Conservation (phyloP, 441 rosid genomes). For the Pelargonium cotyledonis region DNA sequence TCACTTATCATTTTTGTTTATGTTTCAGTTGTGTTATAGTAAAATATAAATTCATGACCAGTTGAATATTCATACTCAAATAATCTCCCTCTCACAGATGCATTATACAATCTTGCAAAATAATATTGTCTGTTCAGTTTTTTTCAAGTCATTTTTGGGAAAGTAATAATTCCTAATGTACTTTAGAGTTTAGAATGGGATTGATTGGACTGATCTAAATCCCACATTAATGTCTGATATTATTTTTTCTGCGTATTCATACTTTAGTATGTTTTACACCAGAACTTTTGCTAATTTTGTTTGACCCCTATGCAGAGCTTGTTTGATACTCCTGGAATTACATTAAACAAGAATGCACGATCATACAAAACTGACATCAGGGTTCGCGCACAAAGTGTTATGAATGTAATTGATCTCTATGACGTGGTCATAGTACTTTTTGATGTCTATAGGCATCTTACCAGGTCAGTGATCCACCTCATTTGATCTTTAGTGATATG, state of each 20-base stretch:
- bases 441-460: constrained; percentile 83
- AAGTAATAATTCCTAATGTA: background rate
- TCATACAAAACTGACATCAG: constrained; percentile 66
- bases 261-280: background rate
- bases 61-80: background rate
- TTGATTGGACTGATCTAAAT: background rate
- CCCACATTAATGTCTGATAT: background rate
- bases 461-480: constrained; percentile 40
- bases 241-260: background rate
- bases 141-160: background rate
- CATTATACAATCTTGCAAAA: constrained; percentile 3
- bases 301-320: constrained; percentile 52
- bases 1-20: background rate
- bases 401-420: constrained; percentile 71
- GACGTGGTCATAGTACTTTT: constrained; percentile 83
- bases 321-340: constrained; percentile 89
- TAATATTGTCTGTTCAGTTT: background rate
- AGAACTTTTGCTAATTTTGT: constrained; percentile 9
- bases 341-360: constrained; percentile 53
- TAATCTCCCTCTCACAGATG: background rate
- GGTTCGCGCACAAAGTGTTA: constrained; percentile 70
- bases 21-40: background rate
- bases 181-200: background rate
- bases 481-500: constrained; percentile 4
- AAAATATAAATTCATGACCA: background rate